Evolutionary conservation across 2,329 filamentous ascomycete genomes (phyloP), one percentile per base, ranked within the genome.

Genomic region (Harringtonia aguacate): DNA sequence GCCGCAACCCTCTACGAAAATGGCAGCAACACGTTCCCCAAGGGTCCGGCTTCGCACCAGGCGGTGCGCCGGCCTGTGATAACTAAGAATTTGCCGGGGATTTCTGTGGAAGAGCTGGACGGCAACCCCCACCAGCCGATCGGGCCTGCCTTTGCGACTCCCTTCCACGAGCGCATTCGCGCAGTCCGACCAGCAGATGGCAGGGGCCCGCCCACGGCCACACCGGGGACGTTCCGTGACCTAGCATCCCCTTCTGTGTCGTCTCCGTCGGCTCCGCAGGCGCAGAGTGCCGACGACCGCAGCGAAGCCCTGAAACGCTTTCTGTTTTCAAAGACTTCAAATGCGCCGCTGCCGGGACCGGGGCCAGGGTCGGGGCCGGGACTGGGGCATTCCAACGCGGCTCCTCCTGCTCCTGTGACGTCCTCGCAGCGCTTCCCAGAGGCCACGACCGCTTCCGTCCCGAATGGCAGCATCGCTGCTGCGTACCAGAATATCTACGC

Each of bases 51-150:
- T 17, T 35, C 29, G 27, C 48, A 53, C 28, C 48, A 55, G 24
- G 52, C 56, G 4, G 39, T 30, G 29, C 62, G 64, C 38, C 60
- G 61, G 37, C 65, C 63, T 36, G 61, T 66, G 24, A 61, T 64
- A 30, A 64, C 66, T 33, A 69, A 70, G 46, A 64, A 60, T 35
- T 64, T 68, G 3, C 61, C 70, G 41, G 73, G 72, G 21, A 72
- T 85, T 27, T 84, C 87, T 47, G 61, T 77, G 8, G 72, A 79
- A 49, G 86, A 94, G 56, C 66, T 88, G 37, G 79, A 86, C 50
- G 73, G 73, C 21, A 72, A 69, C 17, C 68, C 70, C 18, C 67
- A 68, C 36, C 69, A 65, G 37, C 65, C 69, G 27, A 73, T 79
- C 52, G 82, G 73, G 4, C 79, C 79, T 24, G 73, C 81, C 2